Percentiles rank a stretch among this genome's conserved stretches.
phyloP scores from a whole-genome alignment of 2,329 filamentous ascomycete genomes.

The Leptographium wingfieldii region DNA sequence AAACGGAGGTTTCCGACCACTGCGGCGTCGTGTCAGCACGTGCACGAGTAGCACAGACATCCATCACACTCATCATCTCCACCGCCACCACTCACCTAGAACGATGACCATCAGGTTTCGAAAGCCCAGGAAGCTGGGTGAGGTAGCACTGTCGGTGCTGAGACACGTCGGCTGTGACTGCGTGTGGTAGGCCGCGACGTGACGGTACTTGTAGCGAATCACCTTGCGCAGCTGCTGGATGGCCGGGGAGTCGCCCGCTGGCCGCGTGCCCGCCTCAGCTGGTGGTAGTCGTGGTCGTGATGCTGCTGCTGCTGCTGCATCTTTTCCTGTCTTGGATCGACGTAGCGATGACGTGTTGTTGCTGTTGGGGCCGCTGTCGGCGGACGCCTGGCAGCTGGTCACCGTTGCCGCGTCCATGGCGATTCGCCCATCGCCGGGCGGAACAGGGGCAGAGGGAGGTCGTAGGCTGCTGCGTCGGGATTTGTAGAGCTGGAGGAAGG shows the following conservation, averaged over 20 bases:
- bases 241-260: constrained; percentile 13
- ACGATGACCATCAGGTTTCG: constrained; percentile 94
- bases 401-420: constrained; percentile 8
- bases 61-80: neutral
- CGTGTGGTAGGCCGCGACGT: constrained; percentile 79
- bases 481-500: neutral
- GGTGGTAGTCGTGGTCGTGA: neutral
- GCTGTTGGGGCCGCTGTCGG: neutral
- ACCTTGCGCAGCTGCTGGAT: constrained; percentile 20
- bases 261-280: neutral
- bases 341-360: neutral
- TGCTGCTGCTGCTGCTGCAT: neutral
- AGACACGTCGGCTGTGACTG: constrained; percentile 62
- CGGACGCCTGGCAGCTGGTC: constrained; percentile 2
- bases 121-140: constrained; percentile 85
- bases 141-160: constrained; percentile 63
- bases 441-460: neutral
- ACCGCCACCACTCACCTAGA: constrained; percentile 46
- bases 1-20: constrained; percentile 88
- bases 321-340: neutral
- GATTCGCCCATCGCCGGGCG: constrained; percentile 8
- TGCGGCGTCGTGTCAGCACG: constrained; percentile 21
- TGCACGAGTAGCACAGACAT: neutral
- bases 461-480: neutral
- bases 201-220: constrained; percentile 63